phyloP scores from a whole-genome alignment of 2,329 filamentous ascomycete species.

The Camillea tinctor region DNA sequence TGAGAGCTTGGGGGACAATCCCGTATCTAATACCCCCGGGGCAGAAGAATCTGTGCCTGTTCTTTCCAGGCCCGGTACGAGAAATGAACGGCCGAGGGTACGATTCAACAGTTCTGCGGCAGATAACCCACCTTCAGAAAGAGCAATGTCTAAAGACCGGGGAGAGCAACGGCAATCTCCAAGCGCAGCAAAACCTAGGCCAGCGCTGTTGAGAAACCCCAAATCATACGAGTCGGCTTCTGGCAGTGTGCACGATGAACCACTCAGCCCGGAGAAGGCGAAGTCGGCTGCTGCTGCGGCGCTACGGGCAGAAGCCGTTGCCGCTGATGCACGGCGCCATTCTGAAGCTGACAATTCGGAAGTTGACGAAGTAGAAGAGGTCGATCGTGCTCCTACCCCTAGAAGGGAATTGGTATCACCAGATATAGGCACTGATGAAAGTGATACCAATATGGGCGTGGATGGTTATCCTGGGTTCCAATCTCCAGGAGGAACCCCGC shows the following conservation, averaged over 20 bases:
- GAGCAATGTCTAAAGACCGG: background rate
- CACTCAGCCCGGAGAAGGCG: constrained; percentile 6
- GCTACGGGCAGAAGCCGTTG: constrained; percentile 37
- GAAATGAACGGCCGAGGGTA: constrained; percentile 13
- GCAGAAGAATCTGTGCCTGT: background rate
- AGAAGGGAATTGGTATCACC: constrained; percentile 16
- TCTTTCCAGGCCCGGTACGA: background rate
- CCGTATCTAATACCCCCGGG: background rate
- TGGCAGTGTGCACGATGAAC: constrained; percentile 20
- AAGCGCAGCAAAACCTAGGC: constrained; percentile 29
- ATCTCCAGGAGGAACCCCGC: background rate
- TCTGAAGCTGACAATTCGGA: constrained; percentile 20
- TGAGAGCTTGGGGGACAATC: background rate
- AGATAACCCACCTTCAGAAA: constrained; percentile 1
- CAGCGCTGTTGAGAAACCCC: constrained; percentile 38
- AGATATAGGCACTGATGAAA: constrained; percentile 7
- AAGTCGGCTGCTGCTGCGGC: constrained; percentile 37
- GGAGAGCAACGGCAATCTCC: constrained; percentile 4
- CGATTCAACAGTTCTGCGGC: constrained; percentile 13
- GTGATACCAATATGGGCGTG: constrained; percentile 2
- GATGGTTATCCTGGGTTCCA: constrained; percentile 3
- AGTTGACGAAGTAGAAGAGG: constrained; percentile 23
- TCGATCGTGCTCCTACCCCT: constrained; percentile 17
- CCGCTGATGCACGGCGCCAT: constrained; percentile 32
- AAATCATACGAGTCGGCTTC: constrained; percentile 33